phyloP scores from a whole-genome alignment of 73 alveolate species.

The Paramecium primaurelia region DNA sequence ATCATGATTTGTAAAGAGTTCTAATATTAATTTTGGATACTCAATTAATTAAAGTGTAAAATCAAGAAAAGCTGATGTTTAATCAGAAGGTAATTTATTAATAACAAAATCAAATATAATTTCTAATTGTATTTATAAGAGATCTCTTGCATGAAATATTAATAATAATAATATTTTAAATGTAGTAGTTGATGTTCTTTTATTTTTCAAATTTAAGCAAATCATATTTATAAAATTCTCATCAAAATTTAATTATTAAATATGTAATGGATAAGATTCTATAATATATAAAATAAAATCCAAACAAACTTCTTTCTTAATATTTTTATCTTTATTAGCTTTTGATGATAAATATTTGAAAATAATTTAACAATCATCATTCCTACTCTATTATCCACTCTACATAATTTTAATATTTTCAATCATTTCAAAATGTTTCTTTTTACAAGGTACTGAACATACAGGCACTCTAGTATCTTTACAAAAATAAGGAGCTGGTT shows the following conservation, averaged over 20 bases:
- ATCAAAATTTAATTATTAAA: neutral
- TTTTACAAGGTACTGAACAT: conserved; percentile 90
- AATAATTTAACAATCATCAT: conserved; percentile 68
- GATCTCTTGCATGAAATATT: conserved; percentile 65
- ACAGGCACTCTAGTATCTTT: conserved; percentile 88
- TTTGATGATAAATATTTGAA: conserved; percentile 66
- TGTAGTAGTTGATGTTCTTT: neutral
- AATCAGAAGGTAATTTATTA: conserved; percentile 31
- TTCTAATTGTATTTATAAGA: conserved; percentile 63
- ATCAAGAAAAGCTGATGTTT: conserved; percentile 62
- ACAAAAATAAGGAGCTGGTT: conserved; percentile 85
- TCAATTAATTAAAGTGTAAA: conserved; percentile 74
- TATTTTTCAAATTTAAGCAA: neutral
- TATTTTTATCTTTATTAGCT: neutral
- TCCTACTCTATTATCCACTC: conserved; percentile 63
- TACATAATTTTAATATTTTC: conserved; percentile 52
- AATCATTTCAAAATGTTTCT: conserved; percentile 71
- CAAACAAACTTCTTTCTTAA: neutral
- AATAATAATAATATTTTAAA: conserved; percentile 13
- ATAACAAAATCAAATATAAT: conserved; percentile 62
- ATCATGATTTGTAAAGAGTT: conserved; percentile 92
- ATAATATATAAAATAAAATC: neutral
- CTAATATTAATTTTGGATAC: conserved; percentile 74
- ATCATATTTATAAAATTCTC: neutral
- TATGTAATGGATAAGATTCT: neutral